Evolutionary conservation across 805 yeast genomes (phyloP).

Genomic region (Jamesozyma gamospora): DNA sequence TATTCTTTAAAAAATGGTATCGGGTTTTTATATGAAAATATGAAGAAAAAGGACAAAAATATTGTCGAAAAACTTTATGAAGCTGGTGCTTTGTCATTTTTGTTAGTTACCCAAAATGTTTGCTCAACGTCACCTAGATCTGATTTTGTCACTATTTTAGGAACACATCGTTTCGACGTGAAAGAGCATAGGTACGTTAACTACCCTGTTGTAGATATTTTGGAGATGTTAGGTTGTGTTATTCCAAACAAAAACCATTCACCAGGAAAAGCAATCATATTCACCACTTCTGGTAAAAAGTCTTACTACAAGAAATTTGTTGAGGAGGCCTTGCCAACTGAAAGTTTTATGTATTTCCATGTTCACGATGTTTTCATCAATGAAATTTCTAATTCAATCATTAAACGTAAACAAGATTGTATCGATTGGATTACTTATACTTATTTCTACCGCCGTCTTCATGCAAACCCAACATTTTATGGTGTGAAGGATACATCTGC

Average conservation of each 20-base stretch:
- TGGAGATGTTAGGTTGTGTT: conserved; percentile 54
- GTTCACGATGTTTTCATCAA: conserved; percentile 60
- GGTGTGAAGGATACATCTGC: conserved; percentile 60
- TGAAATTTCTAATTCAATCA: conserved; percentile 59
- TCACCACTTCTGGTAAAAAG: conserved; percentile 46
- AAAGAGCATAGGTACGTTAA: conserved; percentile 60
- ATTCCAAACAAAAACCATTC: conserved; percentile 18
- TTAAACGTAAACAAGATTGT: conserved; percentile 69
- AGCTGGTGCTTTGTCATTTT: conserved; percentile 40
- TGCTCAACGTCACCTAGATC: conserved; percentile 43
- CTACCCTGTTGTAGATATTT: conserved; percentile 52
- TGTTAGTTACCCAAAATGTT: conserved; percentile 56
- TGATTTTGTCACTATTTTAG: conserved; percentile 48
- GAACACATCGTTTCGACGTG: conserved; percentile 66
- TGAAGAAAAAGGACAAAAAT: conserved; percentile 45
- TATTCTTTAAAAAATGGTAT: conserved; percentile 47
- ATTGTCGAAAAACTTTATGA: conserved; percentile 45
- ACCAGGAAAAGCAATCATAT: conserved; percentile 39
- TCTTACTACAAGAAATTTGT: conserved; percentile 65
- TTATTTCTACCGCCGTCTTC: conserved; percentile 70
- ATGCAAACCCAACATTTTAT: conserved; percentile 78
- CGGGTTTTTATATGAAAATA: conserved; percentile 50
- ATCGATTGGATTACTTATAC: conserved; percentile 85
- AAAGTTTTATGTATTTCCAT: conserved; percentile 53
- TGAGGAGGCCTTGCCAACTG: conserved; percentile 69